Evolutionary conservation across 1,139 yeast species (phyloP), one percentile per base, ranked within the genome.

Genomic region (Zygoascus hellenicus): DNA sequence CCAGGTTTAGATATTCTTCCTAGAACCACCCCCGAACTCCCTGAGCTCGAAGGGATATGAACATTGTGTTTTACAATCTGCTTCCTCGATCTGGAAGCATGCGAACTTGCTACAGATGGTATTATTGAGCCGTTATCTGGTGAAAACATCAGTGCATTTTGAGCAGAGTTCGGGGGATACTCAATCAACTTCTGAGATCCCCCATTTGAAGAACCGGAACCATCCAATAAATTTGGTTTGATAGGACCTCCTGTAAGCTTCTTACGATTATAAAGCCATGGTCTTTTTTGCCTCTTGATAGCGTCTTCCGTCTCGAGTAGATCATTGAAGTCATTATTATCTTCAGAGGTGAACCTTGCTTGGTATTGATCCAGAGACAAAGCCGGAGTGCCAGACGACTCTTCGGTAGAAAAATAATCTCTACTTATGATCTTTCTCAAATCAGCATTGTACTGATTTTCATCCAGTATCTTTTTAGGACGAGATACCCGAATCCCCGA

Each of bases 301-400:
- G 51, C 50, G 17, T 54, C 52, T 29, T 57, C 55, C n/a, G 47
- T 47, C 28, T 58, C 63, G 16, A 62, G 48, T 11, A 65, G 45
- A 9, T 52, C 51, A 29, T 54, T 51, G 46, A 63, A 64, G 19
- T 66, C 60, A 9, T 58, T 62, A 47, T 64, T 65, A 47, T 65
- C 69, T 46, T 65, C 68, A 0, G 68, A 60, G 0, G 67, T 65
- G 43, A 58, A 56, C 14, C 50, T 55, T 7, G 55, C 54, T 42
- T 63, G 68, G 38, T 58, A 65, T 19, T 54, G 45, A n/a, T 54
- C 53, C 32, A 54, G 35, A 15, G 49, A 35, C 39, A 41, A 28
- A 11, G 38, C 42, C 14, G 51, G 50, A 4, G 48, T 42, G 16
- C 34, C 46, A 14, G 48, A 47, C n/a, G 40, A 52, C 22, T 46